phyloP scores from a whole-genome alignment of 2,329 filamentous ascomycete species.

The Paraphaeosphaeria minitans region DNA sequence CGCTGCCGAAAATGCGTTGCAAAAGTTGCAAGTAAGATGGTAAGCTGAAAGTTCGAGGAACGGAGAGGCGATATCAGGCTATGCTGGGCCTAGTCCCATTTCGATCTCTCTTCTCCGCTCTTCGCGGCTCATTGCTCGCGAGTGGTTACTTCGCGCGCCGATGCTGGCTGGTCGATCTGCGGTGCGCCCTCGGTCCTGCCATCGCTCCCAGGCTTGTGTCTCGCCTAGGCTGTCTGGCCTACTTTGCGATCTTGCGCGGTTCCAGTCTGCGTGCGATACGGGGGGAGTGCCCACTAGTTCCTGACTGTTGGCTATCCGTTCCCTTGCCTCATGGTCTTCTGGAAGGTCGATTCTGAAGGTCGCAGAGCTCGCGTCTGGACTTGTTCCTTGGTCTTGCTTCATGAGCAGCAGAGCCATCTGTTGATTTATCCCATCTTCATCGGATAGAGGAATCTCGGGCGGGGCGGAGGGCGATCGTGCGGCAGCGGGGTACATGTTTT shows the following conservation, averaged over 20 bases:
- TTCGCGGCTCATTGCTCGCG: constrained; percentile 44
- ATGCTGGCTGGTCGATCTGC: constrained; percentile 32
- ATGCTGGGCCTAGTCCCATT: constrained; percentile 27
- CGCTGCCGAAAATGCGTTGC: constrained; percentile 15
- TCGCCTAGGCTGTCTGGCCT: constrained; percentile 37
- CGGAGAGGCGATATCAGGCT: not conserved
- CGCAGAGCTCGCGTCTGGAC: constrained; percentile 42
- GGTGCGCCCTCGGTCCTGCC: constrained; percentile 38
- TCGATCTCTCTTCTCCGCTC: constrained; percentile 51
- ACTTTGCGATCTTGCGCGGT: constrained; percentile 30
- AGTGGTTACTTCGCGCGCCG: constrained; percentile 35
- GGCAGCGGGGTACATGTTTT: constrained; percentile 54
- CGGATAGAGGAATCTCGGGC: constrained; percentile 41
- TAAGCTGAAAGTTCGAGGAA: not conserved
- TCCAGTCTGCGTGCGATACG: constrained; percentile 26
- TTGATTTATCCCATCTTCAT: constrained; percentile 57
- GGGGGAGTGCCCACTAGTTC: constrained; percentile 41
- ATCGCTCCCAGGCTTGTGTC: constrained; percentile 35
- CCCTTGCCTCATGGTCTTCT: constrained; percentile 36
- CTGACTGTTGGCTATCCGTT: constrained; percentile 31
- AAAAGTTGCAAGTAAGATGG: constrained; percentile 1
- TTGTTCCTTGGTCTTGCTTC: constrained; percentile 39
- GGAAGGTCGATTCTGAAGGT: constrained; percentile 52
- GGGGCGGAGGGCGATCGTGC: constrained; percentile 31
- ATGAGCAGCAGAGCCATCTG: constrained; percentile 57